Percentiles rank a stretch among this genome's conserved stretches.
Conservation (phyloP, 495 filamentous ascomycete species). For the Tuber magnatum region DNA sequence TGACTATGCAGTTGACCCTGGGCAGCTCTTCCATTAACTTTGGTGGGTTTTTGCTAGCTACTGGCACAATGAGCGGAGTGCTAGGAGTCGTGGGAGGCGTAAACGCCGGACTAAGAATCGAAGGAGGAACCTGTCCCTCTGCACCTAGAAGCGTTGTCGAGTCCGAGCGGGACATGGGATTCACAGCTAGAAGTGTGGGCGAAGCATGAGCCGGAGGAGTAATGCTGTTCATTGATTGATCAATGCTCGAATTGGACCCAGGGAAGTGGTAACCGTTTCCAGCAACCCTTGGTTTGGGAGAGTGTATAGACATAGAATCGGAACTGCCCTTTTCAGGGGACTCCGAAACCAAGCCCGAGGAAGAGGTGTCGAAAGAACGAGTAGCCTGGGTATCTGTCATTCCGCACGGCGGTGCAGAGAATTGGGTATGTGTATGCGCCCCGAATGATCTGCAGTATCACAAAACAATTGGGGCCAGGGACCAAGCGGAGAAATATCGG, state of each 20-base stretch:
- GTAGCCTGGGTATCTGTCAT: background rate
- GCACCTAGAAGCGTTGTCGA: constrained; percentile 13
- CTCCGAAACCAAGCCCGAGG: background rate
- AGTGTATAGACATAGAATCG: background rate
- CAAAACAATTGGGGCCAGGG: background rate
- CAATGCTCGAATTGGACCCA: background rate
- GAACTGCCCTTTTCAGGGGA: background rate
- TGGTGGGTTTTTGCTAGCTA: constrained; percentile 51
- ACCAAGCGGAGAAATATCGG: background rate
- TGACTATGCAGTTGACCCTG: constrained; percentile 70
- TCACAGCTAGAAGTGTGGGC: constrained; percentile 11
- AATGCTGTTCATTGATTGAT: constrained; percentile 6
- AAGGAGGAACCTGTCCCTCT: constrained; percentile 21
- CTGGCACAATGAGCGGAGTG: constrained; percentile 50
- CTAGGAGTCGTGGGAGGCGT: constrained; percentile 71
- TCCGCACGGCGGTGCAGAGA: background rate
- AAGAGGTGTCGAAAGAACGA: background rate
- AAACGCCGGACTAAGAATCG: constrained; percentile 60
- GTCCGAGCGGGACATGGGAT: constrained; percentile 15
- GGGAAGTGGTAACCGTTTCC: background rate
- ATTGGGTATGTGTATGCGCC: background rate
- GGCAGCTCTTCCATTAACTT: constrained; percentile 64
- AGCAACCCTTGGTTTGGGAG: background rate
- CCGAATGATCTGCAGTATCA: background rate
- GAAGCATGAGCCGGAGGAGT: constrained; percentile 22